phyloP scores from a whole-genome alignment of 1,284 basidiomycete genomes.

The Phaffia rhodozyma region DNA sequence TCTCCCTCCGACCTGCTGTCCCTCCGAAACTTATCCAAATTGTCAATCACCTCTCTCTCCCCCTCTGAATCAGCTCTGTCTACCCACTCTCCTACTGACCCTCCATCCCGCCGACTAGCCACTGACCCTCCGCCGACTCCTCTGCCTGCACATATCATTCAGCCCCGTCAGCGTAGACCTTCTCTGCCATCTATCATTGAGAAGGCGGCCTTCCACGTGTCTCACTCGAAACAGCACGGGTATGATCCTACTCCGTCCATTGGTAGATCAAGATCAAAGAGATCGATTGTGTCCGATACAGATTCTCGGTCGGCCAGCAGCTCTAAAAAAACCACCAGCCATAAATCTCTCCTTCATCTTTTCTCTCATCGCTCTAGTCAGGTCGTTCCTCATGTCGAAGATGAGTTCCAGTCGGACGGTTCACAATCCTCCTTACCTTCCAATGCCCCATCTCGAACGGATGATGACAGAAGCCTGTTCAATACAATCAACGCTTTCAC shows the following conservation, averaged over 20 bases:
- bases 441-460: too few species aligned
- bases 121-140: constrained; percentile 10
- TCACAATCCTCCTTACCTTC: constrained; percentile 1
- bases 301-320: constrained; percentile 1
- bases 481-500: too few species aligned
- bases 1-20: neutral
- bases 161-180: constrained; percentile 25
- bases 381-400: neutral
- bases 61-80: constrained; percentile 5
- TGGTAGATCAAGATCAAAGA: constrained; percentile 3
- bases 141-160: neutral
- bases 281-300: constrained; percentile 2
- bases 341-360: constrained; percentile 3
- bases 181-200: constrained; percentile 36
- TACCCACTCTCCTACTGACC: constrained; percentile 1
- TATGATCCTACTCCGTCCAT: neutral
- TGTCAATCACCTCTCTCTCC: neutral
- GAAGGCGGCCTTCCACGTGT: constrained; percentile 28
- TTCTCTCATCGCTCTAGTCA: constrained; percentile 1
- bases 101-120: neutral
- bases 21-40: neutral
- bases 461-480: too few species aligned
- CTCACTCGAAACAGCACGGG: constrained; percentile 13
- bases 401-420: constrained; percentile 2
- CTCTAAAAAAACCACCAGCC: neutral